Evolutionary conservation across 805 yeast genomes (phyloP), one percentile per base, ranked within the genome.

Genomic region (Cyberlindnera lachancei): DNA sequence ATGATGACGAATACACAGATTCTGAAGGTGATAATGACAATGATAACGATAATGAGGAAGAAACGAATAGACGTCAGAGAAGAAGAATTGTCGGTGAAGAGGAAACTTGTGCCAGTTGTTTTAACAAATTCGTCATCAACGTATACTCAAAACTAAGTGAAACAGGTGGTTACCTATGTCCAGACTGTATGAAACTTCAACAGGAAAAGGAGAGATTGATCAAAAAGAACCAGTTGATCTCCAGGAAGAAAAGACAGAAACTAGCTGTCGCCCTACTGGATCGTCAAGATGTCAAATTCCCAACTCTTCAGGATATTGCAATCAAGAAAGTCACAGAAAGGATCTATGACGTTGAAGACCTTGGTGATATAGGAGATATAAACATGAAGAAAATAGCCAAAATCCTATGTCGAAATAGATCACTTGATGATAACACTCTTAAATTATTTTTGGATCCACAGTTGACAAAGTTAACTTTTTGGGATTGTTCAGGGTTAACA

Each of bases 401-500:
- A 32, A 87, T 94, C 37, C 55, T 92, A 19, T 76, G 92, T 15
- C 76, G 83, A 36, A 92, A 88, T 56, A 60, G 99, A 32, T 80
- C 92, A 0, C 61, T 92, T 29, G 73, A 79, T 47, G 76, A 80
- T 41, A 61, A 69, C 13, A 87, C 96, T 0, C 55, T 88, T 52
- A 61, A 76, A 28, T 62, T 92, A 29, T 90, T 92, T 50, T 59
- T 92, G 32, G 74, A 75, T 29, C 69, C 85, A 0, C 64, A 68
- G 12, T 52, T 75, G 30, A 69, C 58, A 34, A 53, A 59, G 4
- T 58, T 92, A 18, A 82, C 82, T 40, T 75, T 92, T 41, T 85
- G 95, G 87, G 99, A 92, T 58, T 92, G 99, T 54, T 86, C 96
- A 0, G 76, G 75, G 30, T 65, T 92, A 13, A 72, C 75, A 16